Evolutionary conservation across 148 eudicot genomes (phyloP), one percentile per base, ranked within the genome.

Genomic region (Tetragonia tetragonoides): DNA sequence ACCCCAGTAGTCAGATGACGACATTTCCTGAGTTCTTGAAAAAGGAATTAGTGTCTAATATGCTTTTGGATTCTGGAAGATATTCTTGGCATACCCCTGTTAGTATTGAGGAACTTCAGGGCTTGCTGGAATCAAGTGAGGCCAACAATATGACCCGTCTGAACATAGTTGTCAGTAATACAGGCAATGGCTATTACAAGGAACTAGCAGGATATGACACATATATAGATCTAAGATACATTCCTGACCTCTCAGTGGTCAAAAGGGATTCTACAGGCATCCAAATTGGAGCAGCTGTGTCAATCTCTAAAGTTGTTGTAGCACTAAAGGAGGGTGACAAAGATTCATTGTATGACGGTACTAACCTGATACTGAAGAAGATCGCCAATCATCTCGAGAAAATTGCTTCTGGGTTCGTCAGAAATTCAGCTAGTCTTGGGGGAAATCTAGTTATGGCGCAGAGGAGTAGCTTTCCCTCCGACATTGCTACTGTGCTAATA

Each of bases 401-500:
- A 84, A 78, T 95, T 80, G 97, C 97, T 59, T 81, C 97, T 4
- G 85, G 77, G 49, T 90, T 81, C 56, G 74, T 95, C 38, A 80
- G 97, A 80, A 95, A 95, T 78, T 87, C 93, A 62, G 99, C 92
- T 28, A 95, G 97, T 81, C 28, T 95, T 40, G 99, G 97, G n/a
- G 99, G 99, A 10, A 95, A 95, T 87, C 81, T 95, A 75, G 86
- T 91, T 8, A 95, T 95, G 97, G 96, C 99, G 37, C 99, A 95
- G 72, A 87, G 88, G 77, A 83, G 82, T 41, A 69, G 81, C 61
- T 95, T 95, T 83, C 97, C 99, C 66, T 95, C 99, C 9, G 99
- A 95, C 79, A 83, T 93, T 66, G 91, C 85, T 77, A 95, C 99
- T 12, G 71, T 95, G 74, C 89, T 95, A 72, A 88, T 95, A 75